These are phyloP conservation scores for Xylaria venustula DNA, from an alignment of 495 filamentous ascomycete genomes.

Conservation along the genomic window DNA sequence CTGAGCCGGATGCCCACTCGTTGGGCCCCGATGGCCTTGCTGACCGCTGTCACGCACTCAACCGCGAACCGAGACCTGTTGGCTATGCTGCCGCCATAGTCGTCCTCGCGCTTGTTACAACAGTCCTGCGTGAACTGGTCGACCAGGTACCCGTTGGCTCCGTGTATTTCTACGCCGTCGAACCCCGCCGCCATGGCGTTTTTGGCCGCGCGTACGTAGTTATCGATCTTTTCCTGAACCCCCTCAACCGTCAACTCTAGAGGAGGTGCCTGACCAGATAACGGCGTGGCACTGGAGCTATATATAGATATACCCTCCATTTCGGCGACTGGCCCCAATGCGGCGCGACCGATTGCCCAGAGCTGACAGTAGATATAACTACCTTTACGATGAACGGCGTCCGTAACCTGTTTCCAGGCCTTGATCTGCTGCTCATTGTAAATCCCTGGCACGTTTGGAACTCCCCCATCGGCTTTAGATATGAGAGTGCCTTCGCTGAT, in stretches of 20 bases:
- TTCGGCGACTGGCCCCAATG: slow-evolving; percentile 39
- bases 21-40: slow-evolving; percentile 62
- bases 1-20: slow-evolving; percentile 61
- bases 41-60: slow-evolving; percentile 63
- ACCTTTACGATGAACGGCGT: slow-evolving; percentile 64
- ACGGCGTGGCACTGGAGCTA: slow-evolving; percentile 46
- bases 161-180: slow-evolving; percentile 75
- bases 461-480: slow-evolving; percentile 51
- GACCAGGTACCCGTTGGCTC: slow-evolving; percentile 71
- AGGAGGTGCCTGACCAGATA: slow-evolving; percentile 25
- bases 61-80: slow-evolving; percentile 64
- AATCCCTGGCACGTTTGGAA: slow-evolving; percentile 61
- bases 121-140: slow-evolving; percentile 71
- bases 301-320: slow-evolving; percentile 43
- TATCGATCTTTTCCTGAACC: slow-evolving; percentile 53
- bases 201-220: slow-evolving; percentile 60
- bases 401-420: slow-evolving; percentile 62
- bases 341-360: slow-evolving; percentile 65
- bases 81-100: slow-evolving; percentile 70
- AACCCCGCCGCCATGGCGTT: slow-evolving; percentile 70
- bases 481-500: slow-evolving; percentile 68
- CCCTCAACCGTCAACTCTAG: slow-evolving; percentile 51
- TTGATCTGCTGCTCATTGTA: slow-evolving; percentile 58
- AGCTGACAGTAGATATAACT: slow-evolving; percentile 66
- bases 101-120: slow-evolving; percentile 62